phyloP scores from a whole-genome alignment of 306 rosid species.

The Dryas alaskensis region DNA sequence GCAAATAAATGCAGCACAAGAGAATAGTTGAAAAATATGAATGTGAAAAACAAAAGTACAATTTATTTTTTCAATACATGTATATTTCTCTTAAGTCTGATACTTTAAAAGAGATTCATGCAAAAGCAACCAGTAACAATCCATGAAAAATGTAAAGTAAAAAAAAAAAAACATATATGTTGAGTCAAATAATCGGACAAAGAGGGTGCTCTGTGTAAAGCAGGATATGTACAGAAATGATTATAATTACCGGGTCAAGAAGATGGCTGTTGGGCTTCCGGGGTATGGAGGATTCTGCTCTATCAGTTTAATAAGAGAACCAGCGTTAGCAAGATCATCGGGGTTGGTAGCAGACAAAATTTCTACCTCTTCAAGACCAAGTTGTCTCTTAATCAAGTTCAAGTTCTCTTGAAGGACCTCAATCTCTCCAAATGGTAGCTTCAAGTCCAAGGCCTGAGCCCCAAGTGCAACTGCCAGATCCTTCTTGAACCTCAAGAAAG shows the following conservation, averaged over 20 bases:
- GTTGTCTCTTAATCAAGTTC: conserved; percentile 78
- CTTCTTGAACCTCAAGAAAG: conserved; percentile 79
- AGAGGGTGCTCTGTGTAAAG: background rate
- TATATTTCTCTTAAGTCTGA: background rate
- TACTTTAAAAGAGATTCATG: background rate
- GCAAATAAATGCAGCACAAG: background rate
- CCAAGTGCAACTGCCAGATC: conserved; percentile 71
- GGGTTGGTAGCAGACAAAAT: conserved; percentile 58
- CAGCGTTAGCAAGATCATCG: conserved; percentile 62
- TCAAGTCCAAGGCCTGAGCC: conserved; percentile 69
- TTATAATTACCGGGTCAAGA: conserved; percentile 38
- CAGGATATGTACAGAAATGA: background rate
- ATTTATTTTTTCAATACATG: background rate
- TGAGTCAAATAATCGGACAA: too few relatives aligned
- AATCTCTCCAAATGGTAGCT: conserved; percentile 77
- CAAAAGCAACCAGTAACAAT: background rate
- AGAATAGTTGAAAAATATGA: background rate
- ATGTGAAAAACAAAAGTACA: background rate
- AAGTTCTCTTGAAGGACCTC: conserved; percentile 71
- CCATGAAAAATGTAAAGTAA: background rate
- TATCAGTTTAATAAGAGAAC: conserved; percentile 52
- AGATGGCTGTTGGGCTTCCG: conserved; percentile 85
- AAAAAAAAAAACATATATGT: too few relatives aligned
- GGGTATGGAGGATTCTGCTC: conserved; percentile 81
- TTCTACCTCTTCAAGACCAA: conserved; percentile 69